Base-by-base conservation (phyloP, 169 alveolate genomes). In the Plasmodium cynomolgi region DNA sequence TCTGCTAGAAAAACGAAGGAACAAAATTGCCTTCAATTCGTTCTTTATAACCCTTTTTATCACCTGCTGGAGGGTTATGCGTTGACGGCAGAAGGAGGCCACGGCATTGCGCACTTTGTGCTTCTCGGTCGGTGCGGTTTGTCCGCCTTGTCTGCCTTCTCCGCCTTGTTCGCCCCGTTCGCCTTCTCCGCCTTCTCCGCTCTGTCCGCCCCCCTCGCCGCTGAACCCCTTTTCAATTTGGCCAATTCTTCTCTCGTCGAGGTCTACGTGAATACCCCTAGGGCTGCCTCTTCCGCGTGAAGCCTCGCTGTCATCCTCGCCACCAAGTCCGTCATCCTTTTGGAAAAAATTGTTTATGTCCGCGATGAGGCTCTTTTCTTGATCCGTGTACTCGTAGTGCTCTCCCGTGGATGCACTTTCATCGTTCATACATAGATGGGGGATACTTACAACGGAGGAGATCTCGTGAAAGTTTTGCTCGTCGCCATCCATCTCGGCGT, bases 21-120 rank as follows among this genome's bases (percentile, higher is more conserved):
- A 88, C 39, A 88, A 13, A 37, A 88, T 79, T 20, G 91, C 82
- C 41, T 62, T 88, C 23, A 88, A 41, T 88, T 88, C 94, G 33
- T 80, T 80, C 50, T 9, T 79, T 26, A 88, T 50, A 34, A 80
- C 31, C 17, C 13, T 58, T 41, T 58, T 80, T 39, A 88, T 62
- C 3, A 88, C 31, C 33, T 80, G 5, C 82, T 74, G 72, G 8
- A 56, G 26, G 58, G 44, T 62, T 44, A 88, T 13, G 56, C 83
- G 83, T 15, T 88, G 29, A 62, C 71, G 58, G 15, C 88, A 77
- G 54, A 88, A 79, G 9, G 31, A 33, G 31, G 23, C 37, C 11
- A 88, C 33, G n/a, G 37, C 77, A 15, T 50, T 50, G 62, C 1
- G 20, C 62, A 15, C 1, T 13, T 50, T 8, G 62, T 50, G 17